phyloP scores from a whole-genome alignment of 371 early-diverging fungal species.

The Mucor mucedo region DNA sequence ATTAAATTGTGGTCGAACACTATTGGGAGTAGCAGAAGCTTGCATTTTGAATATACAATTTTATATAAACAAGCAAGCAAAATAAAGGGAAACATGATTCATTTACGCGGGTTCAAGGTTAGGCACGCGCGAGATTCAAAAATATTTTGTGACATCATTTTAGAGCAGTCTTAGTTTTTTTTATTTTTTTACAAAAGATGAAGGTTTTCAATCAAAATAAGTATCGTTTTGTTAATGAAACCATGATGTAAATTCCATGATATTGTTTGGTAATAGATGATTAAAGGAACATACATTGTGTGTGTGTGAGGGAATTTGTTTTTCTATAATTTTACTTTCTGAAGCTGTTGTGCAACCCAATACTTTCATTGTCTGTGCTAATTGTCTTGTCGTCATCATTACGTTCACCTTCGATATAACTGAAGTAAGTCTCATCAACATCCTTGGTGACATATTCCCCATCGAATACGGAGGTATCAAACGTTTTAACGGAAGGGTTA shows the following conservation, averaged over 20 bases:
- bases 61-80: background rate
- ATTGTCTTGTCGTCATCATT: slow-evolving; percentile 50
- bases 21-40: background rate
- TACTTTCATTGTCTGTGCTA: slow-evolving; percentile 62
- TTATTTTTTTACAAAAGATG: background rate
- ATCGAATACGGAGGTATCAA: slow-evolving; percentile 96
- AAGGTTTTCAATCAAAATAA: no score
- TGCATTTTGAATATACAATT: background rate
- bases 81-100: background rate
- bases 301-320: background rate
- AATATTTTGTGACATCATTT: background rate
- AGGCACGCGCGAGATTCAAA: background rate
- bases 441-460: slow-evolving; percentile 90
- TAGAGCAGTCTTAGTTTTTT: background rate
- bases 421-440: slow-evolving; percentile 80
- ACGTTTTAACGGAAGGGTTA: slow-evolving; percentile 76
- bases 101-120: background rate
- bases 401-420: slow-evolving; percentile 69
- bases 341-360: slow-evolving; percentile 66
- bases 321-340: background rate
- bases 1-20: background rate
- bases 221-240: no score
- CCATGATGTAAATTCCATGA: no score
- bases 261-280: no score
- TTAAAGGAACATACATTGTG: no score